phyloP scores from a whole-genome alignment of 352 stramenopile genomes.

The Phytophthora pluvialis region DNA sequence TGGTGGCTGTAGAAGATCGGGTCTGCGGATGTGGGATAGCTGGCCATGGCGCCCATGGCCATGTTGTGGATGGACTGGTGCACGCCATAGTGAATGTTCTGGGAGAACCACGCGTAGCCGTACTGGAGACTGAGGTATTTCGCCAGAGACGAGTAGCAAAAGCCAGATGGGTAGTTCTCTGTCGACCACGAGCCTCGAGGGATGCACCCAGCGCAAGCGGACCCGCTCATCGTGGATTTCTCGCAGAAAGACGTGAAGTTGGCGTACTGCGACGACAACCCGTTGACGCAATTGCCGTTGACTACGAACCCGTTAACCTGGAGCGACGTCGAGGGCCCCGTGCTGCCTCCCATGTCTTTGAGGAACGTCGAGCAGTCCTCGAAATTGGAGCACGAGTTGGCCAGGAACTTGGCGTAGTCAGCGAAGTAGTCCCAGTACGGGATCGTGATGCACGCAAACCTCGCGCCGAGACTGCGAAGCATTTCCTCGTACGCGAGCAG shows the following conservation, averaged over 20 bases:
- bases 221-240: slow-evolving; percentile 43
- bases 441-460: slow-evolving; percentile 51
- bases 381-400: slow-evolving; percentile 44
- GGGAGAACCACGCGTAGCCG: slow-evolving; percentile 53
- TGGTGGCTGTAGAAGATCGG: slow-evolving; percentile 82
- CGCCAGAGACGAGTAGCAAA: slow-evolving; percentile 60
- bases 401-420: slow-evolving; percentile 44
- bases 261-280: slow-evolving; percentile 32
- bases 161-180: slow-evolving; percentile 53
- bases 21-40: slow-evolving; percentile 56
- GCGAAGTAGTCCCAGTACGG: slow-evolving; percentile 71
- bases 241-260: slow-evolving; percentile 58
- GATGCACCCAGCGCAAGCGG: slow-evolving; percentile 55
- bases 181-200: slow-evolving; percentile 57
- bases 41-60: slow-evolving; percentile 52
- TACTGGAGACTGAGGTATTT: slow-evolving; percentile 53
- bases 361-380: slow-evolving; percentile 63
- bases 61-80: slow-evolving; percentile 79
- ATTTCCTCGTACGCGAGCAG: slow-evolving; percentile 64
- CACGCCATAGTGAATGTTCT: slow-evolving; percentile 63
- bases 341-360: slow-evolving; percentile 66
- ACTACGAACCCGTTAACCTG: slow-evolving; percentile 31
- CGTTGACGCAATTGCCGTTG: slow-evolving; percentile 37
- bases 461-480: slow-evolving; percentile 44
- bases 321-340: slow-evolving; percentile 22